Percentiles rank a stretch among this genome's conserved stretches.
Evolutionary conservation across 768 basidiomycete genomes (phyloP).

Genomic region (Boletus huronensis): DNA sequence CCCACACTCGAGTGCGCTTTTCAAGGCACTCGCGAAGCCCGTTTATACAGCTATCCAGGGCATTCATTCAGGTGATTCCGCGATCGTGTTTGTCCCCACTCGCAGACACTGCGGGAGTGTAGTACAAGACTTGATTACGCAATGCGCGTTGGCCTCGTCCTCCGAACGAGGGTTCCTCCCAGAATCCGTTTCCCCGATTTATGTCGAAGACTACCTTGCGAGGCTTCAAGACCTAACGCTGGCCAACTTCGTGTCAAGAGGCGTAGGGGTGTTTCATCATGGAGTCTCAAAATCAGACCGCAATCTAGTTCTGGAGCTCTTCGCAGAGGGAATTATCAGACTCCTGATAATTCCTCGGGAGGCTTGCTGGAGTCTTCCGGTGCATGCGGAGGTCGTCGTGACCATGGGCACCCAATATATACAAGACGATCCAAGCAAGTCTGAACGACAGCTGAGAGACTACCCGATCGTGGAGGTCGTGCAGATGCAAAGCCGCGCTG

Average conservation of each 20-base stretch:
- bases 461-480: conserved; percentile 80
- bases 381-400: conserved; percentile 76
- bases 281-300: conserved; percentile 67
- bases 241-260: conserved; percentile 72
- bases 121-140: conserved; percentile 83
- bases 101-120: conserved; percentile 67
- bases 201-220: conserved; percentile 55
- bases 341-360: conserved; percentile 83
- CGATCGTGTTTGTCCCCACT: conserved; percentile 88
- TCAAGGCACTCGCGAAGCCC: conserved; percentile 91
- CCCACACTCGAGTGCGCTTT: conserved; percentile 79
- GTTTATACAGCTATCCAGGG: conserved; percentile 70
- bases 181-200: conserved; percentile 43
- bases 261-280: conserved; percentile 85
- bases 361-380: conserved; percentile 85
- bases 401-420: conserved; percentile 93
- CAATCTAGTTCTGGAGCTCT: conserved; percentile 73
- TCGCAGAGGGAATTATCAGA: conserved; percentile 71
- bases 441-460: conserved; percentile 70
- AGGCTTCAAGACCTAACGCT: conserved; percentile 62
- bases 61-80: conserved; percentile 42
- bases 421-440: conserved; percentile 41
- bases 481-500: conserved; percentile 88
- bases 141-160: conserved; percentile 74
- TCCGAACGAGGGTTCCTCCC: conserved; percentile 67